Base-by-base conservation (phyloP, 2,329 filamentous ascomycete genomes). In the Talaromyces sp. region DNA sequence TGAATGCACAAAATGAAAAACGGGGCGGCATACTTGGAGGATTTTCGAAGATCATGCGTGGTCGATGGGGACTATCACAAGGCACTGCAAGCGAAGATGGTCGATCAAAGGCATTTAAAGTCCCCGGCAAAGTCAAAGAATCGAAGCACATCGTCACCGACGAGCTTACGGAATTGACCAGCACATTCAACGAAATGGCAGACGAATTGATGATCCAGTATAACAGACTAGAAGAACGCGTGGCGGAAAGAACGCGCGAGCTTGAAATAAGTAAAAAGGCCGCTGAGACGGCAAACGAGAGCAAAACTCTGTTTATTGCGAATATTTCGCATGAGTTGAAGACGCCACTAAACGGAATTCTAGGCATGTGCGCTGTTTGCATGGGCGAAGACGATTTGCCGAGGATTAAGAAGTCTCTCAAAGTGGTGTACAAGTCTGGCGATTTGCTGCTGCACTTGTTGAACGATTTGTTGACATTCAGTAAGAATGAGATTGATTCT, bases 241-340 rank as follows among this genome's bases (percentile, higher is more conserved):
- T 97, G 0, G 87, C 87, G 7, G 88, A 93, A 74, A 85, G 93
- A 63, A 97, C 93, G 0, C 86, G 86, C 41, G 91, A 97, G 76
- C 82, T 97, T 0, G 92, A 96, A 73, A 87, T 92, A 67, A 96
- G 90, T 80, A 97, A 97, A 76, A 92, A 92, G 79, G 92, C 92
- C 1, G 93, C 93, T 1, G 93, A 97, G 77, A 90, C 91, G n/a
- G 93, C 93, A 3, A 97, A 97, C 71, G 91, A 97, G 78, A 96
- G 92, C 83, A 97, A 97, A 79, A 97, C 93, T 0, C 79, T 97
- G 4, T 97, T 97, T 78, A 96, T 97, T 69, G 93, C 93, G n/a
- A 97, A 97, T 71, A 96, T 97, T 52, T 87, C 85, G 1, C 84
- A 89, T 69, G 86, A 97, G 76, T 84, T 97, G 31, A 96, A 96